phyloP scores from a whole-genome alignment of 805 yeast species.

The Wickerhamiella kazuoi region DNA sequence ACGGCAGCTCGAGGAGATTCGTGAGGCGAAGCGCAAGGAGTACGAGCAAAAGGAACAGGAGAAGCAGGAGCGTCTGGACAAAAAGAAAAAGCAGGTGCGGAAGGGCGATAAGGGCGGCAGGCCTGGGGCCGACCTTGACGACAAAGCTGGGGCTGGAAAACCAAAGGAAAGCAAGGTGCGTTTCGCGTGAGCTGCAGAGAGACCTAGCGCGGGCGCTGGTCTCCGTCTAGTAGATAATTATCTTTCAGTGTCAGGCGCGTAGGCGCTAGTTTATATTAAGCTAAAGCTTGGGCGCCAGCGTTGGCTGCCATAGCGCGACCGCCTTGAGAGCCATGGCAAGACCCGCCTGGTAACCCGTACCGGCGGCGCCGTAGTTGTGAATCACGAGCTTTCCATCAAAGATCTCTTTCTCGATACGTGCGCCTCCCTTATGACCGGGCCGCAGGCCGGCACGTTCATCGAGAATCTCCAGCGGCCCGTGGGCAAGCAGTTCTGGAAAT shows the following conservation, averaged over 20 bases:
- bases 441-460: slow-evolving; percentile 59
- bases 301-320: slow-evolving; percentile 13
- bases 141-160: no score
- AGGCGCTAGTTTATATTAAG: no score
- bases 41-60: slow-evolving; percentile 66
- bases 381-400: slow-evolving; percentile 29
- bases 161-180: no score
- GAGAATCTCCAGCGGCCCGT: slow-evolving; percentile 31
- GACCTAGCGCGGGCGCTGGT: no score
- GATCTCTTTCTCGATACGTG: slow-evolving; percentile 42
- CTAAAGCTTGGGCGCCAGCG: no score
- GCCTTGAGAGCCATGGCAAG: slow-evolving; percentile 41
- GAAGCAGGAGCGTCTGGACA: slow-evolving; percentile 51
- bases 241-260: no score
- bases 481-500: slow-evolving; percentile 26
- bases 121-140: no score
- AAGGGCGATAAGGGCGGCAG: no score
- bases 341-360: slow-evolving; percentile 62
- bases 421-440: slow-evolving; percentile 63
- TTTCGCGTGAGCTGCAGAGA: no score
- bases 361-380: slow-evolving; percentile 66
- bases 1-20: slow-evolving; percentile 69
- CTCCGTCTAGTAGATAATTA: no score
- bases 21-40: slow-evolving; percentile 75
- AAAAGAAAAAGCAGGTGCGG: slow-evolving; percentile 60